These are phyloP conservation scores for Infundibulicybe gibba DNA, from an alignment of 768 basidiomycete species.

Conservation along the genomic window DNA sequence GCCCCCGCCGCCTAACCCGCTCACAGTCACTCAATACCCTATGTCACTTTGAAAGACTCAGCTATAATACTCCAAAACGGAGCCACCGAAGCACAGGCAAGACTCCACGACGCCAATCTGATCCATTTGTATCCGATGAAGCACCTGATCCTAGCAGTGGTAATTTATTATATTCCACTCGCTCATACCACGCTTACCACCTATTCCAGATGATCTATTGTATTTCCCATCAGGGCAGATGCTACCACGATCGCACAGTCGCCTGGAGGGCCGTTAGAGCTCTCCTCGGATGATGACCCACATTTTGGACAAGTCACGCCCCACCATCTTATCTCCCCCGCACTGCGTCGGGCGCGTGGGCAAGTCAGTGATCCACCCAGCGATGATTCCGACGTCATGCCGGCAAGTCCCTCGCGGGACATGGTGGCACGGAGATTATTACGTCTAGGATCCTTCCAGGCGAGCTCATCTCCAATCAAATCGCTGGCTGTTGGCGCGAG, in stretches of 20 bases:
- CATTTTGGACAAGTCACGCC: slow-evolving; percentile 66
- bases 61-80: too few species aligned
- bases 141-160: slow-evolving; percentile 21
- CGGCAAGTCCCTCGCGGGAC: slow-evolving; percentile 45
- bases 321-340: slow-evolving; percentile 64
- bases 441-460: slow-evolving; percentile 22
- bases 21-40: too few species aligned
- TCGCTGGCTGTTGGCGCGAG: too few species aligned
- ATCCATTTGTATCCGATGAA: too few species aligned
- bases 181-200: background rate
- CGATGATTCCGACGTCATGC: slow-evolving; percentile 43
- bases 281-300: slow-evolving; percentile 66
- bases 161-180: slow-evolving; percentile 4
- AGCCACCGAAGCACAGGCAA: too few species aligned
- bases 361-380: slow-evolving; percentile 28
- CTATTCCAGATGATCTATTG: slow-evolving; percentile 47
- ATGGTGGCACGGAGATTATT: slow-evolving; percentile 35
- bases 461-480: too few species aligned
- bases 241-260: background rate
- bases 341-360: slow-evolving; percentile 34
- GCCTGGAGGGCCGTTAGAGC: slow-evolving; percentile 14
- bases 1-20: too few species aligned
- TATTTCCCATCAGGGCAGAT: slow-evolving; percentile 11
- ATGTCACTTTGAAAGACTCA: too few species aligned
- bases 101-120: too few species aligned